Percentiles rank a stretch among this genome's conserved stretches.
Evolutionary conservation across 306 rosid genomes (phyloP).

Genomic region (Crotalaria pallida): DNA sequence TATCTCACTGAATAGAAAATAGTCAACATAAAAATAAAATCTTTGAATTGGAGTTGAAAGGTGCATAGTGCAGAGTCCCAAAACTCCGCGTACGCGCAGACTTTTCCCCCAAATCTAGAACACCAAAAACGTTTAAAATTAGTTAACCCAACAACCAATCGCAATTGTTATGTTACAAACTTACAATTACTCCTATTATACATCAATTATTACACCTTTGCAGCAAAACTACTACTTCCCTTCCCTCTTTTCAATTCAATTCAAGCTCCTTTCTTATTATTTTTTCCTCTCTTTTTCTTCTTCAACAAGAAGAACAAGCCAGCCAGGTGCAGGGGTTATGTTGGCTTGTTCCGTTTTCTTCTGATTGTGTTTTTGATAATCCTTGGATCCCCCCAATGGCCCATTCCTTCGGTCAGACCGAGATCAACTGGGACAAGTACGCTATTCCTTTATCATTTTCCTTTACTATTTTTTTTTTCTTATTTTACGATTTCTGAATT

Average conservation of each 20-base stretch:
- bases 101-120: not conserved
- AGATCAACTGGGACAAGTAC: slow-evolving; percentile 98
- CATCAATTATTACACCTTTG: no score
- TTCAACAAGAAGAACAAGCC: not conserved
- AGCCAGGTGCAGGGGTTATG: slow-evolving; percentile 11
- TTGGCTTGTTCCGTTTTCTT: slow-evolving; percentile 20
- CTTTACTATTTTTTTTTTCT: not conserved
- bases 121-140: not conserved
- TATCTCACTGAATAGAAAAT: not conserved
- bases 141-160: not conserved
- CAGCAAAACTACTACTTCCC: no score
- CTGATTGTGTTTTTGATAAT: not conserved
- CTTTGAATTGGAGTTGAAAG: not conserved
- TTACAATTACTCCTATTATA: not conserved
- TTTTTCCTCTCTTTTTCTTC: not conserved
- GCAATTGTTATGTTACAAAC: not conserved
- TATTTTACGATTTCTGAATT: not conserved
- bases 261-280: not conserved
- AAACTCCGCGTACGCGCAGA: not conserved
- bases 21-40: not conserved
- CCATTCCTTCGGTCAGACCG: slow-evolving; percentile 61
- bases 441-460: not conserved
- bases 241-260: not conserved
- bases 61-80: not conserved
- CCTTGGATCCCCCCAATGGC: slow-evolving; percentile 38